A percentile compares a stretch with the other conserved stretches of the same genome.
These are phyloP conservation scores for Kazachstania taianensis DNA, from an alignment of 805 yeast species.

Conservation along the genomic window DNA sequence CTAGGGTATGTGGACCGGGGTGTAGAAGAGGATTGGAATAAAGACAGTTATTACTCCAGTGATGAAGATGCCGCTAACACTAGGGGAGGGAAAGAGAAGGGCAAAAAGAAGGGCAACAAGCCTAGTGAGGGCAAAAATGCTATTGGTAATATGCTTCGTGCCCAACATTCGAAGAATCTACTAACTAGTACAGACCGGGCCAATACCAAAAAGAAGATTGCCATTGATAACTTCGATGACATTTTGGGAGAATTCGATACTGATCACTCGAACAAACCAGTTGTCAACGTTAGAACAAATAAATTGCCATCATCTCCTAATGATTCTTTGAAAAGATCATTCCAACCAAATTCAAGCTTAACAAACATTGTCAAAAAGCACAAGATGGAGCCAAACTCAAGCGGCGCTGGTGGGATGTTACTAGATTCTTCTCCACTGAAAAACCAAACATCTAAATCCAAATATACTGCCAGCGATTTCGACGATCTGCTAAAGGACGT, in stretches of 20 bases:
- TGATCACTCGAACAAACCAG: neutral
- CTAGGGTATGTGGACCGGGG: conserved; percentile 93
- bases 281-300: neutral
- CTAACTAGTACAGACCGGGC: conserved; percentile 14
- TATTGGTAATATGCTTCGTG: conserved; percentile 40
- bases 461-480: conserved; percentile 5
- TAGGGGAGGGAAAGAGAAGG: conserved; percentile 18
- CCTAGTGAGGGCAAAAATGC: conserved; percentile 13
- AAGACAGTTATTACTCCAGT: conserved; percentile 44
- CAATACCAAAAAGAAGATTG: conserved; percentile 32
- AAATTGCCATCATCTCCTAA: conserved; percentile 9
- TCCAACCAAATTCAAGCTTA: neutral
- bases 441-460: conserved; percentile 6
- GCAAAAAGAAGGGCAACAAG: conserved; percentile 11
- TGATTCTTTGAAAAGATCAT: conserved; percentile 1
- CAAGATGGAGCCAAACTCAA: conserved; percentile 9
- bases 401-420: conserved; percentile 6
- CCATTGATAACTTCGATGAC: conserved; percentile 54
- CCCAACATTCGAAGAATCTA: conserved; percentile 39
- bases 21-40: conserved; percentile 65
- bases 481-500: conserved; percentile 14
- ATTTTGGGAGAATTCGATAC: conserved; percentile 44
- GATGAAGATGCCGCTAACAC: conserved; percentile 22
- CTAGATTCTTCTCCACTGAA: conserved; percentile 24
- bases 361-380: conserved; percentile 8